These are phyloP conservation scores for Salvia rosmarinus DNA, from an alignment of 257 asterid genomes.

Conservation along the genomic window DNA sequence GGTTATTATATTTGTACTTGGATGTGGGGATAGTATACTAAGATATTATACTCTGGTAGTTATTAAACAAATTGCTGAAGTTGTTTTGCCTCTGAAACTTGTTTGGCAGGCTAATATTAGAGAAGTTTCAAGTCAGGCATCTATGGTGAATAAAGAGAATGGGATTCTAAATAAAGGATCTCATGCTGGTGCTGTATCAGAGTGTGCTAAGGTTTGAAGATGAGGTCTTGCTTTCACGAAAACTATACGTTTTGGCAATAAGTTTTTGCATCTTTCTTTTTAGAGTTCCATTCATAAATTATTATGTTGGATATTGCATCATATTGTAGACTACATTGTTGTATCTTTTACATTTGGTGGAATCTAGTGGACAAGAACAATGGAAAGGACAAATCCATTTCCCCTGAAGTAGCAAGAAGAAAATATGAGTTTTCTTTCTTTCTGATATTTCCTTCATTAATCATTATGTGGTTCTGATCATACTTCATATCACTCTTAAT, in stretches of 20 bases:
- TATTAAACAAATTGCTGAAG: not conserved
- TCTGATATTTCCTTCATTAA: not conserved
- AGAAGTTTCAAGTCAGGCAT: constrained; percentile 44
- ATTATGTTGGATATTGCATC: constrained; percentile 13
- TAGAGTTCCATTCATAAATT: constrained; percentile 15
- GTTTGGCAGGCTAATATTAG: constrained; percentile 56
- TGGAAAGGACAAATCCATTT: not conserved
- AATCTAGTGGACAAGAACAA: constrained; percentile 9
- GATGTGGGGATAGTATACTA: not conserved
- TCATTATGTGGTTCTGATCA: not conserved
- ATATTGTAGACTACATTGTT: not conserved
- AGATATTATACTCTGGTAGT: constrained; percentile 5
- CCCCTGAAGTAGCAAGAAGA: constrained; percentile 6
- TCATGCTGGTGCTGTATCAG: constrained; percentile 40
- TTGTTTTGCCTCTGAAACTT: constrained; percentile 30
- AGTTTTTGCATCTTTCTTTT: not conserved
- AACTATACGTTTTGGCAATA: not conserved
- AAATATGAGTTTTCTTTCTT: not conserved
- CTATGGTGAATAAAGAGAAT: constrained; percentile 43
- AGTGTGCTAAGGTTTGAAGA: constrained; percentile 56
- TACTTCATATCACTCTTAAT: not conserved
- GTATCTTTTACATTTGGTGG: constrained; percentile 2
- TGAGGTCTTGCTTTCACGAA: constrained; percentile 29
- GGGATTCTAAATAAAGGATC: constrained; percentile 37
- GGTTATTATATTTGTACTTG: constrained; percentile 23